Conservation (phyloP, 2,329 filamentous ascomycete species). For the Xylaria hypoxylon region DNA sequence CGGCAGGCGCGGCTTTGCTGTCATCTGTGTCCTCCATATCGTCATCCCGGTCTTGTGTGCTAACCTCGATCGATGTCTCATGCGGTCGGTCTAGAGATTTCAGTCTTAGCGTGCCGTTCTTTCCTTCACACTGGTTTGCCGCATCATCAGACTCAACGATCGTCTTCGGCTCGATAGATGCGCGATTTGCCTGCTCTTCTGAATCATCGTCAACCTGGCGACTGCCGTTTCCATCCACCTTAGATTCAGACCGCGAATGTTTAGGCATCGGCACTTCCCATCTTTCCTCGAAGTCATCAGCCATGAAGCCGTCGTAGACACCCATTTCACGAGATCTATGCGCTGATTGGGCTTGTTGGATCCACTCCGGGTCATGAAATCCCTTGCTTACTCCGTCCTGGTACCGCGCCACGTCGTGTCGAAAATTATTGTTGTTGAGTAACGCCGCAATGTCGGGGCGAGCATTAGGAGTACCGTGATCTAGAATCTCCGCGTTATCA, state of each 20-base stretch:
- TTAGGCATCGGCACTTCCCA: constrained; percentile 60
- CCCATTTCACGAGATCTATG: constrained; percentile 62
- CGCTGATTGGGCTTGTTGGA: constrained; percentile 63
- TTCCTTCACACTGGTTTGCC: neutral
- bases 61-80: neutral
- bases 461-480: constrained; percentile 52
- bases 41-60: neutral
- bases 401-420: constrained; percentile 60
- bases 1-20: neutral
- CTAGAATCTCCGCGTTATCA: constrained; percentile 52
- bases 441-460: constrained; percentile 58
- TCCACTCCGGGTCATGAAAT: constrained; percentile 65
- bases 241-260: neutral
- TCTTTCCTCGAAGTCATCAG: constrained; percentile 58
- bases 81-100: neutral
- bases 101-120: neutral
- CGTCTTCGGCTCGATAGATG: neutral
- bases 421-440: constrained; percentile 61
- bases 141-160: neutral
- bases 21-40: neutral
- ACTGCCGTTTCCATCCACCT: neutral
- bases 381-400: constrained; percentile 60
- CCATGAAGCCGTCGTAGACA: constrained; percentile 62
- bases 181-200: neutral
- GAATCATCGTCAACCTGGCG: neutral